Conservation (phyloP, 371 early-diverging fungal genomes). For the Syncephalastrum monosporum region DNA sequence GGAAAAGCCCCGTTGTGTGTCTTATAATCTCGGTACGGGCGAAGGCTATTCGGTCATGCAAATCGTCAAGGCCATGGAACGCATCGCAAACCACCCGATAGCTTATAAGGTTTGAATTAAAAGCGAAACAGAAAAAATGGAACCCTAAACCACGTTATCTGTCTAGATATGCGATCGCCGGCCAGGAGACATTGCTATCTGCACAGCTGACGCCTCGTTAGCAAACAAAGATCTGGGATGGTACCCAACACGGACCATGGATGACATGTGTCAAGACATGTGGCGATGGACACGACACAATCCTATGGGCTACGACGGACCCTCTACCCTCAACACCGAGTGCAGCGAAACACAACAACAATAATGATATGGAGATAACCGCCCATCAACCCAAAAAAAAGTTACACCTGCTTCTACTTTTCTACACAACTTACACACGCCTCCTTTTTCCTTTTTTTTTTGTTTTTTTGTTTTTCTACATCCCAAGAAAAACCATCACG, state of each 20-base stretch:
- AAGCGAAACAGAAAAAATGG: not conserved
- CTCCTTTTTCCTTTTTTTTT: constrained; percentile 5
- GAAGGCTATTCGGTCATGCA: constrained; percentile 84
- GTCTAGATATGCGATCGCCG: constrained; percentile 59
- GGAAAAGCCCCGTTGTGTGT: constrained; percentile 55
- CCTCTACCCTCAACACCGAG: constrained; percentile 5
- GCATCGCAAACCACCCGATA: constrained; percentile 62
- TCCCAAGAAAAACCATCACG: too few species aligned
- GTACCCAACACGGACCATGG: constrained; percentile 64
- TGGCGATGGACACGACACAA: constrained; percentile 84
- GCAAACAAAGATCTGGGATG: constrained; percentile 77
- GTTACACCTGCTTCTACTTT: not conserved
- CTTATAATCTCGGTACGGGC: constrained; percentile 88
- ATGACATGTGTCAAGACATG: constrained; percentile 87
- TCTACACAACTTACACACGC: not conserved
- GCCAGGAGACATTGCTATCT: constrained; percentile 80
- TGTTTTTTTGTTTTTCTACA: constrained; percentile 1
- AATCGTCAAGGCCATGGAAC: constrained; percentile 78
- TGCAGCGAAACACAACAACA: constrained; percentile 1
- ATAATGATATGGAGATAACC: not conserved
- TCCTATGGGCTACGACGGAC: constrained; percentile 64
- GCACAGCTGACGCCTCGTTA: constrained; percentile 75
- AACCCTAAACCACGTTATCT: not conserved
- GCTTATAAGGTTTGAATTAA: constrained; percentile 47
- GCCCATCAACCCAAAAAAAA: not conserved